Base-by-base conservation (phyloP, 2,329 filamentous ascomycete species). In the Talaromyces islandicus region DNA sequence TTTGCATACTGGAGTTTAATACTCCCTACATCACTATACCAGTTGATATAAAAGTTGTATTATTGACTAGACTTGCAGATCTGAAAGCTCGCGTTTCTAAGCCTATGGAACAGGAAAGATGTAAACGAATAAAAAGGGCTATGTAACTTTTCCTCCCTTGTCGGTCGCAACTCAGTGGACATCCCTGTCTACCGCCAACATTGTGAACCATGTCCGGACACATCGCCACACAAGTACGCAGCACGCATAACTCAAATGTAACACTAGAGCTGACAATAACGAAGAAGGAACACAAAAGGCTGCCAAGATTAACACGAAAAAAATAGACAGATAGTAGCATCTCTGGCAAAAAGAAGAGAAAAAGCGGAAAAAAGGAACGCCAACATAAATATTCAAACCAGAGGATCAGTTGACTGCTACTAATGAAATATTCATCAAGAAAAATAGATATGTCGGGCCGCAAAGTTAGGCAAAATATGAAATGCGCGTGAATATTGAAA, bases 331-430 rank as follows among this genome's bases (percentile, higher is more conserved):
- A 56, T 32, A 19, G 58, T 52, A 59, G 29, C 25, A 51, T 61
- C 35, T 51, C 64, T 67, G 64, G 63, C 66, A 67, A 68, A 65
- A 64, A 63, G 63, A 58, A 56, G 60, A 54, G 51, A 55, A 46
- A 24, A 46, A 38, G 14, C 32, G 32, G 14, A 11, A 29, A 60
- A 63, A 52, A 53, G 58, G 56, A 62, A 66, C 63, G 66, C 60
- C 58, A 63, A 66, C 59, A 62, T 62, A 63, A 24, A 63, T 58
- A 60, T 54, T 60, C 59, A 57, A 60, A 54, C 29, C 43, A 58
- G 56, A 55, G 55, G 41, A 46, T 52, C 19, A 48, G 52, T 46
- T 53, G 32, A 53, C 50, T 55, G 59, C 59, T 21, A 56, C 14
- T 43, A 54, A 38, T 24, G 14, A 61, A 58, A 58, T 61, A 61